phyloP scores from a whole-genome alignment of 164 flowering plant genomes.

The Vitis riparia region DNA sequence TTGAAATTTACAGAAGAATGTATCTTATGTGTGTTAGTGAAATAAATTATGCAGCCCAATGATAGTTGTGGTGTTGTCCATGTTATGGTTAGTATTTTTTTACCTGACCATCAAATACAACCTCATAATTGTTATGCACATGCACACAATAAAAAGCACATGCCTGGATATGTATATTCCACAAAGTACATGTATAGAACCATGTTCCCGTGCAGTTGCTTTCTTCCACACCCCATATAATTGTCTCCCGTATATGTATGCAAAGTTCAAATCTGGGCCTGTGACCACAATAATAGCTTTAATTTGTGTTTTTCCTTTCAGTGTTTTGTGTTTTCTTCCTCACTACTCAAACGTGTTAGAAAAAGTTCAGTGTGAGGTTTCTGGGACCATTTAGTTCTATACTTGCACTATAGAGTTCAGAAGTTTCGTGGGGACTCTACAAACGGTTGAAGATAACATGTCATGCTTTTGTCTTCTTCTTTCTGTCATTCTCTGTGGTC shows the following conservation, averaged over 20 bases:
- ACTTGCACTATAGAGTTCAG: conserved; percentile 5
- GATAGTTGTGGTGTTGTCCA: neutral
- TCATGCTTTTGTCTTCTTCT: conserved; percentile 1
- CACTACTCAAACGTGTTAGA: neutral
- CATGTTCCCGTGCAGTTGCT: neutral
- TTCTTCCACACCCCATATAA: neutral
- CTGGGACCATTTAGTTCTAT: conserved; percentile 15
- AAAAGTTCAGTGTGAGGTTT: conserved; percentile 2
- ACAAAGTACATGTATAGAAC: neutral
- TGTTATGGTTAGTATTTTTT: neutral
- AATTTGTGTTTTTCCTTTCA: conserved; percentile 1
- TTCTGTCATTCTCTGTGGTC: conserved; percentile 2
- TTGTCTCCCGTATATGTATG: no score
- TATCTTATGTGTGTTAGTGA: neutral
- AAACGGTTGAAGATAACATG: conserved; percentile 5
- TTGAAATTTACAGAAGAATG: neutral
- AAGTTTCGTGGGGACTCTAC: conserved; percentile 14
- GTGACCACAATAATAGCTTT: neutral
- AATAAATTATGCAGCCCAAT: neutral
- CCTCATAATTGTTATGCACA: neutral
- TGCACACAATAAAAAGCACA: neutral
- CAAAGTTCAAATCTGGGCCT: neutral
- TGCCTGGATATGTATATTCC: neutral
- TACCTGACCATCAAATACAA: neutral
- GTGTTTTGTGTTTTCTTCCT: neutral